These are phyloP conservation scores for Penicillium sumatraense DNA, from an alignment of 2,329 filamentous ascomycete genomes.

Conservation along the genomic window DNA sequence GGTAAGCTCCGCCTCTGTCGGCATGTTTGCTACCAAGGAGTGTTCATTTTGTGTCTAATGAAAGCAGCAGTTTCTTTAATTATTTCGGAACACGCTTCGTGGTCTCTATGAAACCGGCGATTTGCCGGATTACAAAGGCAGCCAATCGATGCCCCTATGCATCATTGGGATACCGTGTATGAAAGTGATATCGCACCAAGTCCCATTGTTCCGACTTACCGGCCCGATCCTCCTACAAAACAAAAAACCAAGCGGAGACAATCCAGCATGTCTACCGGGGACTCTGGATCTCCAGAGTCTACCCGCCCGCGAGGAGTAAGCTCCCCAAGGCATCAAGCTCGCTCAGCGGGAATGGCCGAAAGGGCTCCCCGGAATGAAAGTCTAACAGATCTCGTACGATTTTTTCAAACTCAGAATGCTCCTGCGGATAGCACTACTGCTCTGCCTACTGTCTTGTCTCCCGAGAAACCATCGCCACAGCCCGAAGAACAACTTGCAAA, in stretches of 20 bases:
- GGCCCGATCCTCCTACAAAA: constrained; percentile 33
- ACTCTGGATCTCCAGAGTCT: constrained; percentile 18
- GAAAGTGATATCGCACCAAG: constrained; percentile 37
- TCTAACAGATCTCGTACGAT: constrained; percentile 40
- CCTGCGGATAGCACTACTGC: constrained; percentile 32
- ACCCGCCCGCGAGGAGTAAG: constrained; percentile 12
- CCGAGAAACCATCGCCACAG: constrained; percentile 9
- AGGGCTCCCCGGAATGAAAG: constrained; percentile 36
- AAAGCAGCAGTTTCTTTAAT: background rate
- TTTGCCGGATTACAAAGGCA: constrained; percentile 22
- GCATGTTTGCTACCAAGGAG: background rate
- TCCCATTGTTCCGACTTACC: constrained; percentile 40
- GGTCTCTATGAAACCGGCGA: constrained; percentile 6
- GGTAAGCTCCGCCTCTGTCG: constrained; percentile 13
- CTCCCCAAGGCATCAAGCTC: constrained; percentile 27
- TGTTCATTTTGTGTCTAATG: constrained; percentile 10
- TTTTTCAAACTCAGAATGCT: constrained; percentile 38
- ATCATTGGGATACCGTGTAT: constrained; percentile 31
- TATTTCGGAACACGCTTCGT: background rate
- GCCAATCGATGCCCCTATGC: constrained; percentile 34
- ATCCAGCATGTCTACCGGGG: constrained; percentile 30
- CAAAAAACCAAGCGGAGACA: constrained; percentile 15
- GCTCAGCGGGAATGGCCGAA: constrained; percentile 38
- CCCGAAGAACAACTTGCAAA: constrained; percentile 10
- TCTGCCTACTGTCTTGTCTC: constrained; percentile 29